Percentiles rank a stretch among this genome's conserved stretches.
Conservation (phyloP, 768 basidiomycete genomes). For the Hydnomerulius pinastri region DNA sequence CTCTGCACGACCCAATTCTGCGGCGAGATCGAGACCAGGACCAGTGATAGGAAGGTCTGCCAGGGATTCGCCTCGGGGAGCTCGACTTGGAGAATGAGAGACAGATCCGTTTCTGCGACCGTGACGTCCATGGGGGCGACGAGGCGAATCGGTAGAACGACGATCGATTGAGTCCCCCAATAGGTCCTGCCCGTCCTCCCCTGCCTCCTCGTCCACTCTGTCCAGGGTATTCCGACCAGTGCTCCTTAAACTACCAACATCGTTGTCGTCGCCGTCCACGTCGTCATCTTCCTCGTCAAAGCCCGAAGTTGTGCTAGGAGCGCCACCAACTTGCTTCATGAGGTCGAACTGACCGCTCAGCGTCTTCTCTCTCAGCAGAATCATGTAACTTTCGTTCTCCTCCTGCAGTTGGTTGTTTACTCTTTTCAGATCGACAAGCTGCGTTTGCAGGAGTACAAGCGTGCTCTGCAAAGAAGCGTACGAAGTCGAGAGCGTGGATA, state of each 20-base stretch:
- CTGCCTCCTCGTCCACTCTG: conserved; percentile 55
- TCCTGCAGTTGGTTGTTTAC: conserved; percentile 89
- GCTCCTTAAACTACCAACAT: conserved; percentile 58
- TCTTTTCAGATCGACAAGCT: conserved; percentile 83
- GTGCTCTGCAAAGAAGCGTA: conserved; percentile 84
- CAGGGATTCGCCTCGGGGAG: conserved; percentile 73
- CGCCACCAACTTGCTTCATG: conserved; percentile 63
- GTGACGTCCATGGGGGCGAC: conserved; percentile 44
- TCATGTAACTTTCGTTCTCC: conserved; percentile 97
- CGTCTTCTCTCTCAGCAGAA: conserved; percentile 88
- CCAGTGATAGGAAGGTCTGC: conserved; percentile 87
- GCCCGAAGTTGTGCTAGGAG: conserved; percentile 41
- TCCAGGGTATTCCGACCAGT: conserved; percentile 60
- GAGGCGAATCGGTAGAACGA: conserved; percentile 40
- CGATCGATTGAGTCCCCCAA: conserved; percentile 40
- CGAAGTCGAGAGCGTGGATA: conserved; percentile 85
- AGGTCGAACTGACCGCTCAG: conserved; percentile 86
- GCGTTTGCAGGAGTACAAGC: conserved; percentile 78
- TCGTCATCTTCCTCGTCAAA: conserved; percentile 36
- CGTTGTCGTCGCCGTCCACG: conserved; percentile 39
- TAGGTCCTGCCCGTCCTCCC: conserved; percentile 44
- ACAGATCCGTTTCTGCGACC: conserved; percentile 57
- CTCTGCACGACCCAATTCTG: conserved; percentile 89
- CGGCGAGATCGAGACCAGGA: conserved; percentile 86
- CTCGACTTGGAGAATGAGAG: conserved; percentile 45